A percentile compares a stretch with the other conserved stretches of the same genome.
Evolutionary conservation across 371 early-diverging fungal genomes (phyloP).

Genomic region (Globomyces sp.): DNA sequence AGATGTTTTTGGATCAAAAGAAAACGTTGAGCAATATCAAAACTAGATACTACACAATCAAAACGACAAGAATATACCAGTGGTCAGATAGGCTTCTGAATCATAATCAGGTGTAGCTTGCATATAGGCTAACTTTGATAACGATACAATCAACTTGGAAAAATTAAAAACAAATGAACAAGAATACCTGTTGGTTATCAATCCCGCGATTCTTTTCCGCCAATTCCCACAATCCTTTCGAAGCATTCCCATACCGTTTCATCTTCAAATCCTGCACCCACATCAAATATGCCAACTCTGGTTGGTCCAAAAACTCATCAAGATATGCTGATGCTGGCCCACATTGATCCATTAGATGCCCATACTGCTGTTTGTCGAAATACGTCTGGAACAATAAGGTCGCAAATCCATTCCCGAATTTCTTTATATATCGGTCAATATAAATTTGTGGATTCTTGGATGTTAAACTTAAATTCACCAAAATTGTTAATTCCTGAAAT

Average conservation of each 20-base stretch:
- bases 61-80: neutral
- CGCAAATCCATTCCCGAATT: constrained; percentile 19
- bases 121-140: constrained; percentile 1
- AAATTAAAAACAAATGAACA: neutral
- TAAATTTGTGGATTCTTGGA: constrained; percentile 5
- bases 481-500: constrained; percentile 19
- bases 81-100: neutral
- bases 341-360: constrained; percentile 15
- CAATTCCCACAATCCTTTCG: constrained; percentile 11
- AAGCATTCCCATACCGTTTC: constrained; percentile 16
- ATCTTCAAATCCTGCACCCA: constrained; percentile 27
- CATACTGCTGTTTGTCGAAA: constrained; percentile 6
- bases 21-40: constrained; percentile 1
- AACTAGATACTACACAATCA: neutral
- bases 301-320: constrained; percentile 9
- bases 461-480: constrained; percentile 16
- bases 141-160: neutral
- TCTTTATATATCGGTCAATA: constrained; percentile 15
- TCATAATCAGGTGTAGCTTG: neutral
- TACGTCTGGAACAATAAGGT: constrained; percentile 17
- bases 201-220: constrained; percentile 4
- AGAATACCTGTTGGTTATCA: constrained; percentile 1
- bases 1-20: constrained; percentile 1
- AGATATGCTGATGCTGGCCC: constrained; percentile 8
- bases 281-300: constrained; percentile 8